phyloP scores from a whole-genome alignment of 805 yeast genomes.

The Lachancea quebecensis region DNA sequence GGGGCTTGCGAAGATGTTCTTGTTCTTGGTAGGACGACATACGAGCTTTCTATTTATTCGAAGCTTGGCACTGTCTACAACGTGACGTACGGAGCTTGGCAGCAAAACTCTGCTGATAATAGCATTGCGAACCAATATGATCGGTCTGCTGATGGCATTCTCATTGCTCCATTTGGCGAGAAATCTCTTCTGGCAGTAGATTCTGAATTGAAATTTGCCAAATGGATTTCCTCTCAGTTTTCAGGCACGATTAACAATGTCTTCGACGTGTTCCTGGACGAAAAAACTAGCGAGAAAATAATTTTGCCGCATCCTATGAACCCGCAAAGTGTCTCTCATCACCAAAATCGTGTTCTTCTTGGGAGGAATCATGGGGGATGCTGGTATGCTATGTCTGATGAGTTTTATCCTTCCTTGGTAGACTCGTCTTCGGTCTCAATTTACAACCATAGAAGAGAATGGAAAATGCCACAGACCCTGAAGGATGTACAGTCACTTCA shows the following conservation, averaged over 20 bases:
- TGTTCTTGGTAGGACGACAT: conserved; percentile 64
- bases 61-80: conserved; percentile 70
- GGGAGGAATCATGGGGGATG: conserved; percentile 56
- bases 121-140: conserved; percentile 42
- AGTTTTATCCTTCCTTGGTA: conserved; percentile 73
- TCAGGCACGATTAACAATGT: conserved; percentile 70
- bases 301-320: conserved; percentile 63
- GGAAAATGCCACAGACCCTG: conserved; percentile 37
- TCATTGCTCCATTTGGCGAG: conserved; percentile 80
- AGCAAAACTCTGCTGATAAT: conserved; percentile 76
- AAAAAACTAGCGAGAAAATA: conserved; percentile 34
- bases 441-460: conserved; percentile 40
- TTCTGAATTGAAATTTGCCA: conserved; percentile 57
- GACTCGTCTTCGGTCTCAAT: conserved; percentile 70
- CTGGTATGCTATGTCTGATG: conserved; percentile 83
- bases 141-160: conserved; percentile 62
- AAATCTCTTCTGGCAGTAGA: conserved; percentile 72
- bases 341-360: conserved; percentile 46
- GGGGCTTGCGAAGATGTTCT: conserved; percentile 35
- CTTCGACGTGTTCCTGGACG: conserved; percentile 58
- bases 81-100: conserved; percentile 83
- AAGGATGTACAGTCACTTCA: conserved; percentile 35
- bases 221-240: conserved; percentile 64
- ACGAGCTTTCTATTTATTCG: conserved; percentile 71
- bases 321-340: conserved; percentile 29